Percentiles rank a stretch among this genome's conserved stretches.
These are phyloP conservation scores for Letharia columbiana DNA, from an alignment of 495 filamentous ascomycete species.

Conservation along the genomic window DNA sequence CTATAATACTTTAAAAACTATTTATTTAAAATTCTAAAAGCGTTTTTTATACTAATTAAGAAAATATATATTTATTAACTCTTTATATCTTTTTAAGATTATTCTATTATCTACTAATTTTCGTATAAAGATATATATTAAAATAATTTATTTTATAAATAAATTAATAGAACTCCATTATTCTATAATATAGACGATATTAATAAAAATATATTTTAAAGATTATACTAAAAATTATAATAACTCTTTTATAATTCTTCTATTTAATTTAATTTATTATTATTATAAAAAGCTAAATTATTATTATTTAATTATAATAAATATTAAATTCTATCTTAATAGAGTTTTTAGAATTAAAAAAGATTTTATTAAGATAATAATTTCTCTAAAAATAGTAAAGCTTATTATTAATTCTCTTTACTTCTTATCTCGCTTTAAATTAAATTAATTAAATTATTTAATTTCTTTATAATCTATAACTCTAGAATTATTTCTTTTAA, in stretches of 20 bases:
- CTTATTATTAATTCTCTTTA: neutral
- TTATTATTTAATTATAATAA: too few species aligned
- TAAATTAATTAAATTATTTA: too few species aligned
- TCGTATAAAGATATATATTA: neutral
- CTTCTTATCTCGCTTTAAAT: neutral
- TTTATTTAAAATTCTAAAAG: neutral
- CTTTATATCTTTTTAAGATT: neutral
- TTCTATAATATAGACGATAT: too few species aligned
- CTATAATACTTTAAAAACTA: too few species aligned
- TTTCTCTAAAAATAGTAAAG: neutral
- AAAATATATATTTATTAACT: neutral
- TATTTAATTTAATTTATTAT: too few species aligned
- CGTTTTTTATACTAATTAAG: neutral
- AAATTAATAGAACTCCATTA: neutral
- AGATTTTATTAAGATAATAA: neutral
- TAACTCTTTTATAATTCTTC: neutral
- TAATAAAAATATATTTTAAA: too few species aligned
- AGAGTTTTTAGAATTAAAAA: too few species aligned
- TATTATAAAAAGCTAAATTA: too few species aligned
- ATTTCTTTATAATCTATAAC: too few species aligned
- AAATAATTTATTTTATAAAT: neutral
- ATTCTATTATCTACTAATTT: neutral
- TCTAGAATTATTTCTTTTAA: too few species aligned
- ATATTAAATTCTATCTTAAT: too few species aligned
- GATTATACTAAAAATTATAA: neutral